Conservation (phyloP, 345 rosid genomes). For the Eucalyptus camaldulensis region DNA sequence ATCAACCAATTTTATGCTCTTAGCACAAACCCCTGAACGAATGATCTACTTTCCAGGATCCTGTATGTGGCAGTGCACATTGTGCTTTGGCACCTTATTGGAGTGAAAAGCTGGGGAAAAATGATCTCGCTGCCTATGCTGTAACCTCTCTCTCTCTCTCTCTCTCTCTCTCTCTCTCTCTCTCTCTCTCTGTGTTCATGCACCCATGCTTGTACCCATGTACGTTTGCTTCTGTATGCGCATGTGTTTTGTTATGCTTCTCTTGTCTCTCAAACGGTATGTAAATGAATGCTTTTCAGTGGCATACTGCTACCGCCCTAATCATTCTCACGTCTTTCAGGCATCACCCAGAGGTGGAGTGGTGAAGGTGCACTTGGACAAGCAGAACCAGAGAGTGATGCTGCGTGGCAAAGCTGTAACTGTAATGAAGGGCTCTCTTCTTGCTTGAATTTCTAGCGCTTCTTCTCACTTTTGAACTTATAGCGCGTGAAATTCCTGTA, state of each 20-base stretch:
- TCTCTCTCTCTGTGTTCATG: too few species aligned
- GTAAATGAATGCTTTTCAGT: background rate
- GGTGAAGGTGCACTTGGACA: conserved; percentile 34
- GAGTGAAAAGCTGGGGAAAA: conserved; percentile 43
- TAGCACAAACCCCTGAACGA: background rate
- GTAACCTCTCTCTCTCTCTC: conserved; percentile 10
- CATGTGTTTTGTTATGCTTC: background rate
- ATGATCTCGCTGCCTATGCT: conserved; percentile 43
- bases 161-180: background rate
- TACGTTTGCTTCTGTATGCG: background rate
- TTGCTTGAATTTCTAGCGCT: conserved; percentile 16
- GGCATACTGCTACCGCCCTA: too few species aligned
- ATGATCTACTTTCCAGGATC: conserved; percentile 36
- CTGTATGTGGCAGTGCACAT: conserved; percentile 71
- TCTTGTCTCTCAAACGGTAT: background rate
- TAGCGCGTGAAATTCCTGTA: background rate
- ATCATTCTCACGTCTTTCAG: background rate
- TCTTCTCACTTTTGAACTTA: background rate
- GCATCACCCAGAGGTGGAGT: conserved; percentile 67
- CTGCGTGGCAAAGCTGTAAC: conserved; percentile 55
- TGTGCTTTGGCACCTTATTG: conserved; percentile 71
- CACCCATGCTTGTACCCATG: background rate
- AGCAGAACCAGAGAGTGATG: conserved; percentile 38
- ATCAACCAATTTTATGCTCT: background rate
- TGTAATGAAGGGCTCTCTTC: conserved; percentile 54